Evolutionary conservation across 805 yeast genomes (phyloP).

Genomic region (Candida schatavii): DNA sequence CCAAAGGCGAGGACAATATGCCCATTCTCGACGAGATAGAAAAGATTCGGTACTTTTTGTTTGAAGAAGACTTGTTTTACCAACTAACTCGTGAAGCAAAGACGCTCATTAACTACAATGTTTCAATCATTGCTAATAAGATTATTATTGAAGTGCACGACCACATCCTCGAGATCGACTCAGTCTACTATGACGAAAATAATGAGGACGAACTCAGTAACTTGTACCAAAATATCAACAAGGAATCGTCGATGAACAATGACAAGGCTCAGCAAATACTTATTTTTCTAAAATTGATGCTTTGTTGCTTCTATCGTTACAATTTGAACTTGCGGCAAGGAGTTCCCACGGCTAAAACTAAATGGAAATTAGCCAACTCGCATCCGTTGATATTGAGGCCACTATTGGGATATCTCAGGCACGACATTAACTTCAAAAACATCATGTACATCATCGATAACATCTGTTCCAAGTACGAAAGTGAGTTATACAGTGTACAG

Average conservation of each 20-base stretch:
- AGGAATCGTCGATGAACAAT: conserved; percentile 29
- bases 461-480: conserved; percentile 13
- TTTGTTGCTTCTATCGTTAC: conserved; percentile 55
- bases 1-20: conserved; percentile 7
- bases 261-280: conserved; percentile 53
- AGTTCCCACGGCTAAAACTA: conserved; percentile 47
- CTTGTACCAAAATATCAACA: conserved; percentile 27
- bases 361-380: conserved; percentile 42
- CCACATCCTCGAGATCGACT: conserved; percentile 68
- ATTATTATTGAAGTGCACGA: conserved; percentile 64
- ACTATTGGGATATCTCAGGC: conserved; percentile 56
- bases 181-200: conserved; percentile 44
- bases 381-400: conserved; percentile 53
- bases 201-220: conserved; percentile 37
- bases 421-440: conserved; percentile 40
- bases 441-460: conserved; percentile 27
- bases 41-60: conserved; percentile 68
- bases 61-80: conserved; percentile 86
- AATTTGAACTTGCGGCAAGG: conserved; percentile 41
- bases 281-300: conserved; percentile 53
- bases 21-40: conserved; percentile 52
- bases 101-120: conserved; percentile 63
- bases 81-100: conserved; percentile 77
- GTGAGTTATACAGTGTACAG: not conserved
- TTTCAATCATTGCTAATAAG: conserved; percentile 59